Evolutionary conservation across 129 eudicot genomes (phyloP).

Genomic region (Flaveria linearis): DNA sequence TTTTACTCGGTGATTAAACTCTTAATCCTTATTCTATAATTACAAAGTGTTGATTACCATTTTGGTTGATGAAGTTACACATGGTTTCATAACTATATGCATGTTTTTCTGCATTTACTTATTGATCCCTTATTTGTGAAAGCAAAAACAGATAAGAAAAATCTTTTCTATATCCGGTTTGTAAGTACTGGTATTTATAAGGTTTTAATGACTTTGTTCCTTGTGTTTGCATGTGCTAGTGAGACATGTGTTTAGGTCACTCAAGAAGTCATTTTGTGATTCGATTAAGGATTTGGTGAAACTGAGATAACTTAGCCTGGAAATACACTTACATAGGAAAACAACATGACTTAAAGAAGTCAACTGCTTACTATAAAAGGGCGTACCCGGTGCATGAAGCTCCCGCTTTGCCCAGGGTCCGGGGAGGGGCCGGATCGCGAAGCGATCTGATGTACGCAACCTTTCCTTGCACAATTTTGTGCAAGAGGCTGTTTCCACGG

Average conservation of each 20-base stretch:
- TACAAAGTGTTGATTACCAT: background rate
- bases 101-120: background rate
- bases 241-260: slow-evolving; percentile 30
- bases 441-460: no score
- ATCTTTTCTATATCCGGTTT: slow-evolving; percentile 16
- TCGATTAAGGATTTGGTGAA: background rate
- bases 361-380: background rate
- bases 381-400: no score
- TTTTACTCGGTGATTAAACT: slow-evolving; percentile 64
- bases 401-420: no score
- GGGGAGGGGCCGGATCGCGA: no score
- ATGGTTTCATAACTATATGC: slow-evolving; percentile 18
- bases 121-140: slow-evolving; percentile 30
- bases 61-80: slow-evolving; percentile 14
- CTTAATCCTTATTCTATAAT: background rate
- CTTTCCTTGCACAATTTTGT: no score
- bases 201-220: slow-evolving; percentile 24
- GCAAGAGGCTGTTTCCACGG: no score
- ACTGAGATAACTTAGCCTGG: slow-evolving; percentile 19
- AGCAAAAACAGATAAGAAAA: slow-evolving; percentile 24
- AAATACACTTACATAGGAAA: slow-evolving; percentile 1
- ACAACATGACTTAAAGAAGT: background rate
- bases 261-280: slow-evolving; percentile 11
- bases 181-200: slow-evolving; percentile 13
- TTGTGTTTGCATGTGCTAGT: slow-evolving; percentile 21